Evolutionary conservation across 2,329 filamentous ascomycete genomes (phyloP).

Genomic region (Colletotrichum endophyticum): DNA sequence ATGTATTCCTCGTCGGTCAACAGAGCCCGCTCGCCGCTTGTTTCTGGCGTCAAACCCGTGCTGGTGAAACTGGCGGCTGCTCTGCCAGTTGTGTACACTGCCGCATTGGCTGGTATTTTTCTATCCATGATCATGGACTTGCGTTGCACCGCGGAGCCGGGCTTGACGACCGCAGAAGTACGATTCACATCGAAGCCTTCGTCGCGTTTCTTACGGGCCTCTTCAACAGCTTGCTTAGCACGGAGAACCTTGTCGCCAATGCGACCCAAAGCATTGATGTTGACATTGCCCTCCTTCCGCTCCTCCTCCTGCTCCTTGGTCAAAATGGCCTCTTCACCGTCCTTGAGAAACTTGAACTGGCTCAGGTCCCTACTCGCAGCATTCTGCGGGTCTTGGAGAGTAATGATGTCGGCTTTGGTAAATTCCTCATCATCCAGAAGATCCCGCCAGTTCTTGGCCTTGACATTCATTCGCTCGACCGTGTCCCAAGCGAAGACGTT

Average conservation of each 20-base stretch:
- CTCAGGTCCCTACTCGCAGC: slow-evolving; percentile 81
- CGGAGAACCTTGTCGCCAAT: slow-evolving; percentile 82
- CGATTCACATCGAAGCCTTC: slow-evolving; percentile 64
- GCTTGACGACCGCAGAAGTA: slow-evolving; percentile 45
- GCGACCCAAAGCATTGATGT: slow-evolving; percentile 79
- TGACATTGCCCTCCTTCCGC: slow-evolving; percentile 72
- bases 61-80: slow-evolving; percentile 95
- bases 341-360: slow-evolving; percentile 86
- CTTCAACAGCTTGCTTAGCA: slow-evolving; percentile 93
- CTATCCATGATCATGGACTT: slow-evolving; percentile 59
- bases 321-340: slow-evolving; percentile 73
- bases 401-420: slow-evolving; percentile 89
- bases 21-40: slow-evolving; percentile 82
- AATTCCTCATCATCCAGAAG: slow-evolving; percentile 88
- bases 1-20: slow-evolving; percentile 96
- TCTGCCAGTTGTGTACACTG: slow-evolving; percentile 86
- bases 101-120: slow-evolving; percentile 80
- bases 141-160: slow-evolving; percentile 32
- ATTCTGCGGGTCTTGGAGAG: slow-evolving; percentile 94
- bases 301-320: slow-evolving; percentile 75
- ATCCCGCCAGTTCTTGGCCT: slow-evolving; percentile 94
- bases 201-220: slow-evolving; percentile 77
- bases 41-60: slow-evolving; percentile 91
- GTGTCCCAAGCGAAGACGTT: slow-evolving; percentile 99
- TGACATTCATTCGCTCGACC: slow-evolving; percentile 92